phyloP scores from a whole-genome alignment of 768 basidiomycete species.

The Mycena amicta region DNA sequence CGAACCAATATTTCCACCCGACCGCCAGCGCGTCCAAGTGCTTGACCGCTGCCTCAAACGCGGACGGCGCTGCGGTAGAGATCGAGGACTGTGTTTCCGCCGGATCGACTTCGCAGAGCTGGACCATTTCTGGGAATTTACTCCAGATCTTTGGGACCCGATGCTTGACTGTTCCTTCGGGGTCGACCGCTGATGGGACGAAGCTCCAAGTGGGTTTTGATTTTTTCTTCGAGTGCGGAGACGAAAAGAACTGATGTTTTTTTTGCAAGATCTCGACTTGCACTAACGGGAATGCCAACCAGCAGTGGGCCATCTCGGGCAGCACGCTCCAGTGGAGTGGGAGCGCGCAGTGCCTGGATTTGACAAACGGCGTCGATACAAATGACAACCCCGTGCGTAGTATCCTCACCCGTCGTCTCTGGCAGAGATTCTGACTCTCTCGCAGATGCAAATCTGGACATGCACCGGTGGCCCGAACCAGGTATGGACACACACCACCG shows the following conservation, averaged over 20 bases:
- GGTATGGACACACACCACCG: slow-evolving; percentile 6
- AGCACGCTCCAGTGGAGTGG: slow-evolving; percentile 10
- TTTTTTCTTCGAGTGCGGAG: no score
- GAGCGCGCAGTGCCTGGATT: slow-evolving; percentile 9
- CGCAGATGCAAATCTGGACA: slow-evolving; percentile 10
- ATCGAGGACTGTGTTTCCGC: slow-evolving; percentile 23
- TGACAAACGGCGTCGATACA: slow-evolving; percentile 4
- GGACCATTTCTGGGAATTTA: slow-evolving; percentile 22
- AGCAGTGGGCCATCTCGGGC: slow-evolving; percentile 16
- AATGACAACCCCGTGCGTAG: slow-evolving; percentile 10
- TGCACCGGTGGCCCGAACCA: slow-evolving; percentile 10
- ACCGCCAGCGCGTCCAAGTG: slow-evolving; percentile 17
- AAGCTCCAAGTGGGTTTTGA: slow-evolving; percentile 27
- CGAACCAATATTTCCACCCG: slow-evolving; percentile 9
- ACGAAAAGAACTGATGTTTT: no score
- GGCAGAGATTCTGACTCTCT: background rate
- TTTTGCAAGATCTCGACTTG: slow-evolving; percentile 28
- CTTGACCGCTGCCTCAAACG: slow-evolving; percentile 27
- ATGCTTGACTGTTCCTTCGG: slow-evolving; percentile 27
- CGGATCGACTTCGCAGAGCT: slow-evolving; percentile 23
- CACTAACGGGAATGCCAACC: slow-evolving; percentile 17
- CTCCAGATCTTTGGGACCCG: slow-evolving; percentile 23
- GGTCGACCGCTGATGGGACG: slow-evolving; percentile 24
- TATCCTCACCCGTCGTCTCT: background rate
- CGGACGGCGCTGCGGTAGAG: slow-evolving; percentile 26